Evolutionary conservation across 169 alveolate species (phyloP).

Genomic region (Cryptosporidium canis): DNA sequence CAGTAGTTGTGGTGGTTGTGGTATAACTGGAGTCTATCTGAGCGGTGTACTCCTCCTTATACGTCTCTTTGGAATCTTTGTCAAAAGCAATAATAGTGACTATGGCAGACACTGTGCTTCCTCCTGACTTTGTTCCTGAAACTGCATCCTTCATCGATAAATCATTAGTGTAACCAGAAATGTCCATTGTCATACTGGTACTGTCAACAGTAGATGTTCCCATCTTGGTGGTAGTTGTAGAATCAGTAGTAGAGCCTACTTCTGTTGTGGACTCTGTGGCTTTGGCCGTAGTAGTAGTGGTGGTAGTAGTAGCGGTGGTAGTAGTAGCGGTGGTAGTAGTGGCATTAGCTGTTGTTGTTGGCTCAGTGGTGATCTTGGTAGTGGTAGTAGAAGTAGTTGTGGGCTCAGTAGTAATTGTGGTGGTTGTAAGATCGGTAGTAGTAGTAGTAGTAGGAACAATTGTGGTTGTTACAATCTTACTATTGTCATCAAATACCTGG

Average conservation of each 20-base stretch:
- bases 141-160: neutral
- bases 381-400: neutral
- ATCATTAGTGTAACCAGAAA: neutral
- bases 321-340: neutral
- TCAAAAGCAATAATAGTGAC: conserved; percentile 4
- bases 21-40: conserved; percentile 10
- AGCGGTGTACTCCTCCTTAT: neutral
- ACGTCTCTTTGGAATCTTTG: conserved; percentile 9
- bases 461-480: neutral
- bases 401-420: neutral
- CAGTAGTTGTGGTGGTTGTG: neutral
- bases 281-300: neutral
- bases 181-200: too few species aligned
- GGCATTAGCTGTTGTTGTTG: neutral
- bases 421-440: neutral
- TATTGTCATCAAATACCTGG: neutral
- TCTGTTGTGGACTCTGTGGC: too few species aligned
- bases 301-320: neutral
- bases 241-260: too few species aligned
- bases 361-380: neutral
- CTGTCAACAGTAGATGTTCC: neutral
- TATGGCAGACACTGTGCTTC: neutral
- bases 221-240: neutral
- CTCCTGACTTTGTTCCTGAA: neutral
- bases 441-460: neutral